These are phyloP conservation scores for Amanita phalloides DNA, from an alignment of 768 basidiomycete species.

Conservation along the genomic window DNA sequence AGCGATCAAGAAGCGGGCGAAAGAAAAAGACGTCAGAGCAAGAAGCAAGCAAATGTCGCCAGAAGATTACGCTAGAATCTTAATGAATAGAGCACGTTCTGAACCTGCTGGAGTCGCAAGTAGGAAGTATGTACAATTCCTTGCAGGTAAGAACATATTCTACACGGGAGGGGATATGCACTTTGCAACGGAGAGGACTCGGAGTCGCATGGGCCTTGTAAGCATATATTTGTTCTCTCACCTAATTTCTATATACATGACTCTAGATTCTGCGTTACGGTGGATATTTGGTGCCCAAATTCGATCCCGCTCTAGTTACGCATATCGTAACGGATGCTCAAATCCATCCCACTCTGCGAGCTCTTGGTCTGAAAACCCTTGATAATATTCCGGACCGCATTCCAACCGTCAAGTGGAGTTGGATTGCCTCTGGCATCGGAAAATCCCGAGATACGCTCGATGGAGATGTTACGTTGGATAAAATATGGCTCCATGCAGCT, in stretches of 20 bases:
- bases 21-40: conserved; percentile 23
- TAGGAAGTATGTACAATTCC: conserved; percentile 12
- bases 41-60: conserved; percentile 34
- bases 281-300: conserved; percentile 47
- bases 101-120: conserved; percentile 5
- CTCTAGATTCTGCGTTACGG: conserved; percentile 53
- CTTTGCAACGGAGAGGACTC: conserved; percentile 38
- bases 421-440: conserved; percentile 37
- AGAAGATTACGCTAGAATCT: conserved; percentile 40
- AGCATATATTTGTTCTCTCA: conserved; percentile 13
- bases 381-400: conserved; percentile 54
- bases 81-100: conserved; percentile 22
- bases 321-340: conserved; percentile 52
- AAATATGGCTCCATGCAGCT: conserved; percentile 35
- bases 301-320: conserved; percentile 45
- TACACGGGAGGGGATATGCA: conserved; percentile 50
- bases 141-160: conserved; percentile 45
- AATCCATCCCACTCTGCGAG: conserved; percentile 19
- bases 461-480: conserved; percentile 19
- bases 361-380: conserved; percentile 38
- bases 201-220: conserved; percentile 51
- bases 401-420: conserved; percentile 54
- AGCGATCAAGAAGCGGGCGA: neutral
- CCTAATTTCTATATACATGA: conserved; percentile 1
- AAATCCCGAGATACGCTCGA: neutral